Evolutionary conservation across 371 early-diverging fungal species (phyloP).

Genomic region (Mortierella sp.): DNA sequence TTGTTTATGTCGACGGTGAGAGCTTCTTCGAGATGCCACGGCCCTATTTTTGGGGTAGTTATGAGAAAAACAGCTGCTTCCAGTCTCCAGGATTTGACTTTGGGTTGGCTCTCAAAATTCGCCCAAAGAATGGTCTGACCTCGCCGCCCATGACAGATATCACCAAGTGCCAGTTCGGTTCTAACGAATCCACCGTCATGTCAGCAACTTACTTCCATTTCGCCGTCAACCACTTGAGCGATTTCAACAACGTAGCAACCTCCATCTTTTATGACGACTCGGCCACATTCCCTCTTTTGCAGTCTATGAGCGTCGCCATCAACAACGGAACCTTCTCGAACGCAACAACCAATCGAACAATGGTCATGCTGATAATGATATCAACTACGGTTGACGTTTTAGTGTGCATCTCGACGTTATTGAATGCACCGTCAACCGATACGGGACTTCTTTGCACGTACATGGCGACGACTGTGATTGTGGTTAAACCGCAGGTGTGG

Average conservation of each 20-base stretch:
- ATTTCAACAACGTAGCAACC: slow-evolving; percentile 17
- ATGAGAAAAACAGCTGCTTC: background rate
- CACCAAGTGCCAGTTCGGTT: slow-evolving; percentile 13
- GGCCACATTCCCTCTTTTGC: slow-evolving; percentile 14
- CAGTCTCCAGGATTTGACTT: background rate
- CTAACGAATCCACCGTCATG: background rate
- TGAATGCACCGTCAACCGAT: background rate
- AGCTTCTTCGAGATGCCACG: background rate
- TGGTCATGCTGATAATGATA: slow-evolving; percentile 3
- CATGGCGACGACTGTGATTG: background rate
- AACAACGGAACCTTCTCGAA: slow-evolving; percentile 7
- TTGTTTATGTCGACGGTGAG: background rate
- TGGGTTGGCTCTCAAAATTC: background rate
- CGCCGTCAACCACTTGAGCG: slow-evolving; percentile 5
- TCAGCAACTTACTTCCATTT: slow-evolving; percentile 7
- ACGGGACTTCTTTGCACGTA: slow-evolving; percentile 19
- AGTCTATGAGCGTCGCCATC: slow-evolving; percentile 20
- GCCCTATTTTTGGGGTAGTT: background rate
- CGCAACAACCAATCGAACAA: slow-evolving; percentile 13
- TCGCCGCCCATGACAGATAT: slow-evolving; percentile 4
- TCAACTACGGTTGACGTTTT: slow-evolving; percentile 10
- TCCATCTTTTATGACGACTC: slow-evolving; percentile 17
- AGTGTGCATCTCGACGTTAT: slow-evolving; percentile 2
- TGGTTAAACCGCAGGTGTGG: slow-evolving; percentile 1
- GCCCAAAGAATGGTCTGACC: slow-evolving; percentile 2